Evolutionary conservation across 345 rosid species (phyloP), one percentile per base, ranked within the genome.

Genomic region (Corchorus capsularis): DNA sequence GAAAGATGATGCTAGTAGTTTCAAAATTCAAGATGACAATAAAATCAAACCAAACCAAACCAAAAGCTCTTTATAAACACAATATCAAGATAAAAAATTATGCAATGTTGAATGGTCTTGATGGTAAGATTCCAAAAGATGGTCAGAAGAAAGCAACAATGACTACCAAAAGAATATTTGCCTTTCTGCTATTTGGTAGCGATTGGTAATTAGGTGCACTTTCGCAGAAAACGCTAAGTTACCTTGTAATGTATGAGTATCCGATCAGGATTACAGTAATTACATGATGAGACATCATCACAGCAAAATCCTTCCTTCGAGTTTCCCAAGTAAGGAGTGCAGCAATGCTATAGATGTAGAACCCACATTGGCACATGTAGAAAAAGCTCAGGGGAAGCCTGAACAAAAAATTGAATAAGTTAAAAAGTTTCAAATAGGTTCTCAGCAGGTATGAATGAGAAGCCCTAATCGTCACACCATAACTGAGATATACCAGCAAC

Each of bases 201-300:
- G 66, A 63, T 22, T 27, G 8, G 72, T 19, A 65, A 62, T 63
- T 61, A 45, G 53, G 73, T 65, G 53, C 16, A 34, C 75, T 57
- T 59, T 60, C 45, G 52, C 27, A 49, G 71, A 69, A 9, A 37
- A 17, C 45, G 65, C 70, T 41, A 22, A 49, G 64, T 79, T 87
- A 96, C 99, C 98, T 85, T 5, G 93, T 80, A 78, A 88, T 27
- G 82, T 89, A 96, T 8, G 99, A 96, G 88, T 82, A 92, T 19
- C 92, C 87, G 66, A 96, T 88, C 75, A 96, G 87, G 71, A 88
- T 15, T 80, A 89, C 93, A 12, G 99, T 91, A 75, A 94, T 87
- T 54, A 96, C 87, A 92, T 96, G 99, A 86, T 96, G 99, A 75
- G 98, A 90, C 97, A 94, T 96, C 99, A 94, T 96, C 50, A 96